These are phyloP conservation scores for Brachypodium distachyon DNA, from an alignment of 202 grass and related monocot species.

Conservation along the genomic window DNA sequence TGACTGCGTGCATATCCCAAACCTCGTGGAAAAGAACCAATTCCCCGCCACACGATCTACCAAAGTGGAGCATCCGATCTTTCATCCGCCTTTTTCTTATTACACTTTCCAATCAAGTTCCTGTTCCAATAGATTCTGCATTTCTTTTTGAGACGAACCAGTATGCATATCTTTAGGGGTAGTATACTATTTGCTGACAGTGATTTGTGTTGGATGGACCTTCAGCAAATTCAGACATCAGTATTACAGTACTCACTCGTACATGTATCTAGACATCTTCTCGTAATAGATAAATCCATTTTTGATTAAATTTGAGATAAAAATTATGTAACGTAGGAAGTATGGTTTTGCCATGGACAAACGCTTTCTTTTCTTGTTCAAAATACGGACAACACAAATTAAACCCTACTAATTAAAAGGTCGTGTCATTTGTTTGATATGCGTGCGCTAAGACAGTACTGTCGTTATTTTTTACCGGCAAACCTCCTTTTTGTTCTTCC, in stretches of 20 bases:
- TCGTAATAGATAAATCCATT: too few species aligned
- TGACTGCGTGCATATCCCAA: background rate
- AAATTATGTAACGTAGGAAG: too few species aligned
- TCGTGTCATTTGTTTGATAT: too few species aligned
- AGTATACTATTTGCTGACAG: background rate
- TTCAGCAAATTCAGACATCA: too few species aligned
- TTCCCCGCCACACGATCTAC: background rate
- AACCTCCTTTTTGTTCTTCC: slow-evolving; percentile 18
- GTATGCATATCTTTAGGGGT: background rate
- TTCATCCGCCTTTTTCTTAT: background rate
- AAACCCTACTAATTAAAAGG: too few species aligned
- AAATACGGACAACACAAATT: too few species aligned
- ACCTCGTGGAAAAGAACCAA: slow-evolving; percentile 28
- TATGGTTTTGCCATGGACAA: too few species aligned
- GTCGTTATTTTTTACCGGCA: background rate
- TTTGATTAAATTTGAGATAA: too few species aligned
- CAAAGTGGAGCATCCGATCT: slow-evolving; percentile 8
- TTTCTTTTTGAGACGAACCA: background rate
- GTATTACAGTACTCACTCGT: too few species aligned
- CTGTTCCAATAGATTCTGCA: background rate
- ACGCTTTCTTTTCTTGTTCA: too few species aligned
- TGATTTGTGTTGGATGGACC: background rate
- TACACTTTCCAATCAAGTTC: background rate
- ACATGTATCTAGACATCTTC: too few species aligned
- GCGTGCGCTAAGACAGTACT: background rate